Evolutionary conservation across 1,284 basidiomycete species (phyloP), one percentile per base, ranked within the genome.

Genomic region (Paramarasmius palmivorus): DNA sequence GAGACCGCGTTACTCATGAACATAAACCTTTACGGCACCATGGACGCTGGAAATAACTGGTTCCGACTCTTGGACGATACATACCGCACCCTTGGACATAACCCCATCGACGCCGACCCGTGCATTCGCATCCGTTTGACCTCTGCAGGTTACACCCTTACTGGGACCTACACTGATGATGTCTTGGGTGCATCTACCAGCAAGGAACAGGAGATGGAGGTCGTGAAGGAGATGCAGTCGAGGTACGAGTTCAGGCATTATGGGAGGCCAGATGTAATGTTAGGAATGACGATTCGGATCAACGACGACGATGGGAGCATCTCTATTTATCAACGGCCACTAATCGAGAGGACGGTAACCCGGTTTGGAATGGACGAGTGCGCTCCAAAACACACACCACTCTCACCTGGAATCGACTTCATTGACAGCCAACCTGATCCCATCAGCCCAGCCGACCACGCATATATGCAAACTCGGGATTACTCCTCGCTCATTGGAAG

Each of bases 11-110:
- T 49, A 1, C 26, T n/a, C 9, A 42, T 52, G 20, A 35, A 48
- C 6, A 40, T 37, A 7, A 55, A 50, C 5, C 26, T 55, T 10
- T 55, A 55, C 25, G 49, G 54, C 1, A 55, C 49, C 2, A 55
- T 39, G 14, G 42, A 55, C 22, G 49, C 35, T 6, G 54, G 49
- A 1, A 39, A 56, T 22, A 44, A 52, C 1, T 52, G 54, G 54
- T 50, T 22, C 14, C 4, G 26, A 1, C 7, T 40, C 2, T 37
- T 55, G 0, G 49, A 51, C 7, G 14, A 41, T 3, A 35, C 41
- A 0, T 51, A 29, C 22, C 1, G 20, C 1, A 17, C 7, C 0
- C 22, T 55, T n/a, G 42, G 37, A 1, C 45, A 51, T 34, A 6
- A 12, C 0, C 20, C 54, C 22, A 34, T 35, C 12, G 9, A n/a